Conservation (phyloP, 345 rosid genomes). For the Linum tenue region DNA sequence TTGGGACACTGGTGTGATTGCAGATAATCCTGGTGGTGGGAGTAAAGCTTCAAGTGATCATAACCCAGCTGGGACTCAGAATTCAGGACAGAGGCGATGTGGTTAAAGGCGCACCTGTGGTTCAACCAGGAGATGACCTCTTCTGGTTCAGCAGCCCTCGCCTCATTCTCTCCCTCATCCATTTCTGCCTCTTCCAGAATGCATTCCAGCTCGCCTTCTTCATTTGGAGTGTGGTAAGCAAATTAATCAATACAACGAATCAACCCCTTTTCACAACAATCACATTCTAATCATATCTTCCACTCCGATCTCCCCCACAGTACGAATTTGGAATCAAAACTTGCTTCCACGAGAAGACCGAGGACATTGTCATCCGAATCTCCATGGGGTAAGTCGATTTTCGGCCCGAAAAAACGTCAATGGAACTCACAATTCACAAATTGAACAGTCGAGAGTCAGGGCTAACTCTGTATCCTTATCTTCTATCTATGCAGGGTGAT, state of each 20-base stretch:
- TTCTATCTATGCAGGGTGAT: conserved; percentile 41
- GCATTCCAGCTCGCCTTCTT: not conserved
- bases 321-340: conserved; percentile 37
- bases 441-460: not conserved
- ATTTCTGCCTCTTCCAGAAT: conserved; percentile 73
- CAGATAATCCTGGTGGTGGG: conserved; percentile 73
- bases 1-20: conserved; percentile 4
- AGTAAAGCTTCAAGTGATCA: conserved; percentile 73
- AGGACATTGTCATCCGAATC: conserved; percentile 54
- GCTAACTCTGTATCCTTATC: not conserved
- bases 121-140: conserved; percentile 79
- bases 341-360: conserved; percentile 48
- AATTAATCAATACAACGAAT: not conserved
- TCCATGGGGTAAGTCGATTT: conserved; percentile 59
- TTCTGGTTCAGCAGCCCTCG: conserved; percentile 95
- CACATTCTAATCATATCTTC: not conserved
- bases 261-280: not conserved
- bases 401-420: not conserved
- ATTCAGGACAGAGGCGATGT: conserved; percentile 81
- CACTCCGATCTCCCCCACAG: conserved; percentile 28
- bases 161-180: conserved; percentile 74
- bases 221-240: conserved; percentile 52
- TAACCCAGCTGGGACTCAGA: conserved; percentile 69
- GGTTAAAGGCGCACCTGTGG: conserved; percentile 85
- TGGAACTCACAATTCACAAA: not conserved